These are phyloP conservation scores for Aureobasidium sp. DNA, from an alignment of 2,329 filamentous ascomycete species.

Conservation along the genomic window DNA sequence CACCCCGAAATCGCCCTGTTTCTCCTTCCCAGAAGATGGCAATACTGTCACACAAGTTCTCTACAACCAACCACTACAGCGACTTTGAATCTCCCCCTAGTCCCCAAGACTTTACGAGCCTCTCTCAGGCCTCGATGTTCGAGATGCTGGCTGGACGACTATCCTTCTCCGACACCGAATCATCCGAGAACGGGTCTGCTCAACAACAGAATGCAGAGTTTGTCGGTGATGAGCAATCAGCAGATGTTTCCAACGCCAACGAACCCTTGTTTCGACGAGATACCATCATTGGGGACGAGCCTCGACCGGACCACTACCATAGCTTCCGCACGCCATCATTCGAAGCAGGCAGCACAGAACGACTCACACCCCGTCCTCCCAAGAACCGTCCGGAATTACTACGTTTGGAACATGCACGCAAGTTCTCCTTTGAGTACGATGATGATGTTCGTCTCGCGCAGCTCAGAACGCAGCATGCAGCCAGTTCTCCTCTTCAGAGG, in stretches of 20 bases:
- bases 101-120: constrained; percentile 1
- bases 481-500: not conserved
- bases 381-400: not conserved
- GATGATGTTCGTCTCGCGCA: constrained; percentile 26
- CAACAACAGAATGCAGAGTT: not conserved
- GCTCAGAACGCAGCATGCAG: not conserved
- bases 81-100: constrained; percentile 26
- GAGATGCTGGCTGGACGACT: not conserved
- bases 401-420: constrained; percentile 18
- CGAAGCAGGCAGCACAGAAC: not conserved
- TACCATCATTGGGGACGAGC: not conserved
- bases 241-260: not conserved
- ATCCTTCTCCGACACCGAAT: constrained; percentile 1
- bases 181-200: not conserved
- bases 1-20: constrained; percentile 18
- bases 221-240: not conserved
- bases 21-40: constrained; percentile 34
- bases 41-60: constrained; percentile 31
- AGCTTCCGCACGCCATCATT: not conserved
- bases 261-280: not conserved
- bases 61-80: constrained; percentile 19
- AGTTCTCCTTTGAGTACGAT: constrained; percentile 37
- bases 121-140: constrained; percentile 10
- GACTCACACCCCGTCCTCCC: not conserved
- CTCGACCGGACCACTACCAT: not conserved